Conservation (phyloP, 106 monocot genomes). For the Gastrodia elata region DNA sequence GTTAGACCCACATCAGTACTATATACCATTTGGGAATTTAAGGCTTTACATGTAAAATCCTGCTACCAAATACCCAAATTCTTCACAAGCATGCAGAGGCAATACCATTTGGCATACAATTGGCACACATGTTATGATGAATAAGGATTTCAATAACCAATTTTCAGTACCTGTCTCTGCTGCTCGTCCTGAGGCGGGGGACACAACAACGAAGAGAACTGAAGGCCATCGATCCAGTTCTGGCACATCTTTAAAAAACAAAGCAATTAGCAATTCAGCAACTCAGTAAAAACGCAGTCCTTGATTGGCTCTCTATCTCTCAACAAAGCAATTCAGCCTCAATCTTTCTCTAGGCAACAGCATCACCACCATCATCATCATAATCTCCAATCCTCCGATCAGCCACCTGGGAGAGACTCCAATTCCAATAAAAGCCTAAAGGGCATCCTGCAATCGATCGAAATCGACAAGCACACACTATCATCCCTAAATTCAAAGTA, state of each 20-base stretch:
- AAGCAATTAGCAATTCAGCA: not conserved
- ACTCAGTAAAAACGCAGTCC: not conserved
- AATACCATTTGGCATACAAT: too few relatives aligned
- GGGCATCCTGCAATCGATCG: not conserved
- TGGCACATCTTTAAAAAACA: slow-evolving; percentile 4
- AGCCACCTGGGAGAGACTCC: not conserved
- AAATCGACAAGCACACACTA: not conserved
- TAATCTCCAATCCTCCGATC: not conserved
- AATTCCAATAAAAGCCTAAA: not conserved
- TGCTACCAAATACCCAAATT: too few relatives aligned
- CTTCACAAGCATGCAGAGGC: too few relatives aligned
- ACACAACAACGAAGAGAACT: slow-evolving; percentile 72
- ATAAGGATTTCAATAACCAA: not conserved
- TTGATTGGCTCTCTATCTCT: not conserved
- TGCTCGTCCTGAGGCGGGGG: slow-evolving; percentile 73
- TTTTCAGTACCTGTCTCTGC: slow-evolving; percentile 59
- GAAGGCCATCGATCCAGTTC: slow-evolving; percentile 88
- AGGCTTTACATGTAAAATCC: too few relatives aligned
- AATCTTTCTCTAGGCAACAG: not conserved
- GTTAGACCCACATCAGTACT: too few relatives aligned
- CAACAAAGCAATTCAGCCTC: not conserved
- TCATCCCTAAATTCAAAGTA: not conserved
- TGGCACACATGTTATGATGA: too few relatives aligned
- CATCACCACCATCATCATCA: not conserved
- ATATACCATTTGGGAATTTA: too few relatives aligned